A percentile compares a stretch with the other conserved stretches of the same genome.
phyloP scores from a whole-genome alignment of 306 rosid species.

The Cercis canadensis region DNA sequence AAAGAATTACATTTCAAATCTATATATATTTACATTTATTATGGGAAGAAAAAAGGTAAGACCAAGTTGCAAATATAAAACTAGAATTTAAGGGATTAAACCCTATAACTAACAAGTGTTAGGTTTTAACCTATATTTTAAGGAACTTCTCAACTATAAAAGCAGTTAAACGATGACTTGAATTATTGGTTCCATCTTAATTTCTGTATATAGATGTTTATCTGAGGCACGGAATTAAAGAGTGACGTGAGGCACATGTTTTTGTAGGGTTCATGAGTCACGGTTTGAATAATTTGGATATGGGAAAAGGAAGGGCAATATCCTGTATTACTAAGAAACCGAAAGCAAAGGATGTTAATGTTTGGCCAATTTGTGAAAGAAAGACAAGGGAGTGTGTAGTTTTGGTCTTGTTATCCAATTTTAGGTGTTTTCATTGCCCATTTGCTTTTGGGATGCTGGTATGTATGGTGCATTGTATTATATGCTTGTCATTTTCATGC shows the following conservation, averaged over 20 bases:
- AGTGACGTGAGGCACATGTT: slow-evolving; percentile 31
- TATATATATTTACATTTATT: no score
- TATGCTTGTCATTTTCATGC: slow-evolving; percentile 37
- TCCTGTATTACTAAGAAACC: no score
- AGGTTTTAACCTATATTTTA: no score
- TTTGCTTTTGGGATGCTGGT: slow-evolving; percentile 18
- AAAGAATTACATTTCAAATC: no score
- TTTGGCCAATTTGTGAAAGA: slow-evolving; percentile 20
- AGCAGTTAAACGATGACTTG: no score
- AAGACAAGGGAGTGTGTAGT: slow-evolving; percentile 20
- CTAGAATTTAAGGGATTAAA: no score
- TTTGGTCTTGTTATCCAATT: slow-evolving; percentile 1
- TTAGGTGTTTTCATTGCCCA: slow-evolving; percentile 34
- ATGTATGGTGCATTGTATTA: background rate
- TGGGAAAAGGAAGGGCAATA: no score
- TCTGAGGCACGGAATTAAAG: slow-evolving; percentile 48
- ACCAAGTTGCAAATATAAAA: no score
- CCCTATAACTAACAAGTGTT: no score
- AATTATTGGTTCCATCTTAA: no score
- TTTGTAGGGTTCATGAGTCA: slow-evolving; percentile 21
- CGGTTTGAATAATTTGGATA: slow-evolving; percentile 30
- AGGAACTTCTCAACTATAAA: no score
- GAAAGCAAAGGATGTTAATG: background rate
- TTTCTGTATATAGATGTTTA: slow-evolving; percentile 28
- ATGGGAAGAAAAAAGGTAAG: no score